Evolutionary conservation across 352 stramenopile species (phyloP), one percentile per base, ranked within the genome.

Genomic region (Pythium aphanidermatum): DNA sequence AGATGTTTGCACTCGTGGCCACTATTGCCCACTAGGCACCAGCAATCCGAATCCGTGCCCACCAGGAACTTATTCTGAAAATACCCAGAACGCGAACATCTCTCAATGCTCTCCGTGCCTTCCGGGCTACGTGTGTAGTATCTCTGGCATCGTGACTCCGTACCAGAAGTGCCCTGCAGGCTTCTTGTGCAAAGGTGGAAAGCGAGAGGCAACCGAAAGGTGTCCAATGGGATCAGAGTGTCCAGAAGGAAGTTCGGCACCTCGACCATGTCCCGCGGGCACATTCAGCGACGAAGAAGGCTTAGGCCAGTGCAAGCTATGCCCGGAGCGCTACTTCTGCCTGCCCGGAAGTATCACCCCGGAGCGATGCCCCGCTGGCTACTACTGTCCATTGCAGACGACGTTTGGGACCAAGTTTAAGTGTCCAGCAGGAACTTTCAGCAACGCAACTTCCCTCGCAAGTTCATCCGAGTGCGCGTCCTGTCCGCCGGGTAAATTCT

Each of bases 201-300:
- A 87, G 20, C 63, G 61, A 14, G 63, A 71, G 55, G 65, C 74
- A 1, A 83, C 60, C 1, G 49, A 71, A 40, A 38, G 27, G 8
- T 96, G 86, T 44, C 70, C 74, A 0, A 67, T 67, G 20, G 87
- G 87, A 0, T 70, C 44, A 25, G 92, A 90, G 31, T 97, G 89
- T 45, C 71, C 80, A 9, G 53, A 74, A 14, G 73, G 68, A 1
- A 88, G 72, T 8, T 70, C 58, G 0, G 43, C 66, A 4, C 77
- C 86, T 8, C 42, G 40, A 5, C 7, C 61, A 2, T 98, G 92
- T 62, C 37, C 60, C 16, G 60, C 60, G 17, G 86, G 86, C 0
- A 76, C 70, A 12, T 95, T 83, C 45, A 71, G 67, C 3, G 74
- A 86, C 29, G 68, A 73, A 36, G 55, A 68, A 21, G 73, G 69